These are phyloP conservation scores for Megacollybia platyphylla DNA, from an alignment of 1,284 basidiomycete species.

Conservation along the genomic window DNA sequence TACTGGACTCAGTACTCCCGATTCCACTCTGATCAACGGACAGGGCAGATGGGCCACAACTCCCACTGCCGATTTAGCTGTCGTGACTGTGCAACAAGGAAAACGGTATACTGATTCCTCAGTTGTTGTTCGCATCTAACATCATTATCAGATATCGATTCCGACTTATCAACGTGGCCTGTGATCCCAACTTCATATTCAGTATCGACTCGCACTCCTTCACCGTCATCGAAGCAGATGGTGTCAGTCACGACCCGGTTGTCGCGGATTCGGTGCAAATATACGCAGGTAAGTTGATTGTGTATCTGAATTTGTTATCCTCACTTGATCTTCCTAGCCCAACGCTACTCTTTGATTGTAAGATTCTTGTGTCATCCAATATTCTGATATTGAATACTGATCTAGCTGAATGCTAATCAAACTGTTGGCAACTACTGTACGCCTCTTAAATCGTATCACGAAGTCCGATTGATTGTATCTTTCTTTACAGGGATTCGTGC, in stretches of 20 bases:
- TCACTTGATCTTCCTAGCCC: constrained; percentile 8
- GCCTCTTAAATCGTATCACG: neutral
- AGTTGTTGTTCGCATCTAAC: constrained; percentile 7
- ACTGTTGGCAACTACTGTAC: constrained; percentile 7
- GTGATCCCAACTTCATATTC: constrained; percentile 22
- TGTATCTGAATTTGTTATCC: neutral
- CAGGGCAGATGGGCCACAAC: constrained; percentile 18
- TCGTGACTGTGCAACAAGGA: constrained; percentile 12
- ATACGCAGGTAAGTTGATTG: constrained; percentile 10
- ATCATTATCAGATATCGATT: constrained; percentile 14
- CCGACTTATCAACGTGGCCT: constrained; percentile 21
- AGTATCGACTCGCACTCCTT: constrained; percentile 26
- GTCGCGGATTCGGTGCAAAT: constrained; percentile 15
- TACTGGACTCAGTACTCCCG: constrained; percentile 13
- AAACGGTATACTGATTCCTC: constrained; percentile 8
- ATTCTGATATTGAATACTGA: constrained; percentile 5
- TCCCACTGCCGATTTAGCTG: constrained; percentile 17
- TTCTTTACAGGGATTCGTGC: constrained; percentile 14
- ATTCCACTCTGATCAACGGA: constrained; percentile 36
- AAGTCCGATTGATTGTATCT: constrained; percentile 1
- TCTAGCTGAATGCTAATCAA: constrained; percentile 7
- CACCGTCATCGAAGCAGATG: constrained; percentile 21
- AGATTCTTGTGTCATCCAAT: constrained; percentile 10
- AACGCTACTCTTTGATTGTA: constrained; percentile 19
- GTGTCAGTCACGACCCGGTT: constrained; percentile 17